These are phyloP conservation scores for Amanita inopinata DNA, from an alignment of 768 basidiomycete species.

Conservation along the genomic window DNA sequence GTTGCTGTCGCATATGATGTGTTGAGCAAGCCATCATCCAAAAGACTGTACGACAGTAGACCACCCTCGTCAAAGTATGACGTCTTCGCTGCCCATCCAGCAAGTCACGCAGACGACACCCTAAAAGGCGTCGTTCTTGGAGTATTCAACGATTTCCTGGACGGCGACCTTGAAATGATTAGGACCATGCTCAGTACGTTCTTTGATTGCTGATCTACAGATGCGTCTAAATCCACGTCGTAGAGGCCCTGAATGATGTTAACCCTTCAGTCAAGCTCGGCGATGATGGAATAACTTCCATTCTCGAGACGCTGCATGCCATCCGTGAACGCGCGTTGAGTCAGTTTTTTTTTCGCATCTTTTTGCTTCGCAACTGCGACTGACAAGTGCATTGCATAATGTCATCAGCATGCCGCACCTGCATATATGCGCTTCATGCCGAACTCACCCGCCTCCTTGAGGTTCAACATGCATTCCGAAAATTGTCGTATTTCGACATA, in stretches of 20 bases:
- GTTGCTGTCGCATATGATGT: slow-evolving; percentile 79
- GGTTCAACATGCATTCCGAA: slow-evolving; percentile 66
- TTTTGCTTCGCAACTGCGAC: background rate
- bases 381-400: too few species aligned
- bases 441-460: slow-evolving; percentile 75
- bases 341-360: slow-evolving; percentile 23
- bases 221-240: background rate
- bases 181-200: slow-evolving; percentile 63
- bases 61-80: slow-evolving; percentile 38
- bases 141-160: slow-evolving; percentile 74
- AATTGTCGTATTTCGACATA: slow-evolving; percentile 71
- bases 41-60: slow-evolving; percentile 58
- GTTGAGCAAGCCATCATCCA: slow-evolving; percentile 62
- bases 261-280: slow-evolving; percentile 70
- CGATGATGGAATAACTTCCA: slow-evolving; percentile 69
- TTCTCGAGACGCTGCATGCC: slow-evolving; percentile 59
- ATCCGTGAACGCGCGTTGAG: slow-evolving; percentile 71
- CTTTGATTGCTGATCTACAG: background rate
- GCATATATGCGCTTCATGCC: slow-evolving; percentile 61
- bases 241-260: slow-evolving; percentile 71
- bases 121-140: slow-evolving; percentile 64
- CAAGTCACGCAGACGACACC: slow-evolving; percentile 66
- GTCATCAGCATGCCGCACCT: slow-evolving; percentile 63
- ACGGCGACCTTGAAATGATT: slow-evolving; percentile 83
- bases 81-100: slow-evolving; percentile 42